Base-by-base conservation (phyloP, 2,329 filamentous ascomycete genomes). In the Pyrenophora teres region DNA sequence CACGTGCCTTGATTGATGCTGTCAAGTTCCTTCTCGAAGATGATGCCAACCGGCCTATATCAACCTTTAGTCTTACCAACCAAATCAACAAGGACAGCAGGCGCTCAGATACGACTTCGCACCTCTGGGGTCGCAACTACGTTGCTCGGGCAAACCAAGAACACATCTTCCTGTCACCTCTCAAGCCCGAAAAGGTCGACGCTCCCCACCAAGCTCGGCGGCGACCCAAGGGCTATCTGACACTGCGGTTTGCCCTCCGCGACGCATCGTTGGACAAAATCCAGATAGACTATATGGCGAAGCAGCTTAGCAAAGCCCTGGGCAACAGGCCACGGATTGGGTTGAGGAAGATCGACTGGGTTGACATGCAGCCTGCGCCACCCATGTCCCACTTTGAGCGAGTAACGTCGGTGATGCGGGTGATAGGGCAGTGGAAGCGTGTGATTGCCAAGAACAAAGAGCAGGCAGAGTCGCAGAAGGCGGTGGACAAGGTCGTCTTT, bases 1-100 rank as follows among this genome's bases (percentile, higher is more conserved):
- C 71, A 1, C 57, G 69, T n/a, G 70, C 64, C 2, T 52, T 74
- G 19, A 73, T 74, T 16, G 64, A 70, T 32, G 59, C 65, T 0
- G 18, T 71, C 15, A 65, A 61, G 3, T 46, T 65, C 15, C 57
- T 72, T 3, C 48, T 63, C 2, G 9, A 46, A 3, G 54, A 66
- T 10, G 63, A 62, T 31, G 38, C 38, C 3, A 60, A 66, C n/a
- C 53, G 54, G 3, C 62, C 65, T 0, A 69, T 74, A 46, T 68
- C 64, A 1, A 70, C 71, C 0, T 68, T 65, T 40, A 58, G 65
- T 10, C 50, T 74, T 3, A 65, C 62, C 9, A 56, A 65, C 19
- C 55, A 50, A 7, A 72, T 74, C 32, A 57, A 63, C 6, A 41
- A 60, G 15, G 59, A 74, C 27, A 39, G 46, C 2, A 50, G 56